Conservation (phyloP, 208 protist genomes). For the Acanthamoeba castellanii region DNA sequence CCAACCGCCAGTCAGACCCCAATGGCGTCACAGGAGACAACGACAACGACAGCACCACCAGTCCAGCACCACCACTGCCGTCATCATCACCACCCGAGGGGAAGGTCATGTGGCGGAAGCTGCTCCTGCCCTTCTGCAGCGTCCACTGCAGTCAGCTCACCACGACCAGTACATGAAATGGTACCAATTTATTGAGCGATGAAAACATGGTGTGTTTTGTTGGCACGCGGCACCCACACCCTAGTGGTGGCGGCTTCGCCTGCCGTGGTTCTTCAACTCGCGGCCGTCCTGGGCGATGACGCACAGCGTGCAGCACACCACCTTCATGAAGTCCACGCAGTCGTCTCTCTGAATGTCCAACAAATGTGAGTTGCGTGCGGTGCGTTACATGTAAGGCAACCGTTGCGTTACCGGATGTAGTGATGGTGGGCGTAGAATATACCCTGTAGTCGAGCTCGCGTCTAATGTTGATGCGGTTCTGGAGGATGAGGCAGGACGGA, state of each 20-base stretch:
- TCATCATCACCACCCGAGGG: neutral
- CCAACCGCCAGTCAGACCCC: no score
- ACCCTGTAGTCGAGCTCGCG: neutral
- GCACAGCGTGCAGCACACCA: neutral
- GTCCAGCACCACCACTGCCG: neutral
- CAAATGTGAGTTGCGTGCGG: neutral
- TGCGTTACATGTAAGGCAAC: no score
- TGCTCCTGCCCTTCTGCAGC: neutral
- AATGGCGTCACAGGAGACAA: neutral
- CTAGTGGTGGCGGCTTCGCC: neutral
- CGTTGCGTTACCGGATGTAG: neutral
- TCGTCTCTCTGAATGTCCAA: neutral
- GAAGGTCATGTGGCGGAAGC: neutral
- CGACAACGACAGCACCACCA: neutral
- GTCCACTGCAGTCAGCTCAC: neutral
- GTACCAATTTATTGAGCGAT: no score
- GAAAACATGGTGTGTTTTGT: no score
- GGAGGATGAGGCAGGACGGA: neutral
- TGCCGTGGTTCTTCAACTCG: neutral
- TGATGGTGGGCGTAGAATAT: neutral
- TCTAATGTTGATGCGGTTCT: neutral
- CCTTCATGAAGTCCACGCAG: neutral
- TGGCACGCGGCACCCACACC: no score
- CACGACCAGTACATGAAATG: neutral
- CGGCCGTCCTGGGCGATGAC: conserved; percentile 1